Percentiles rank a stretch among this genome's conserved stretches.
Conservation (phyloP, 495 filamentous ascomycete species). For the Tetracladium setigerum region DNA sequence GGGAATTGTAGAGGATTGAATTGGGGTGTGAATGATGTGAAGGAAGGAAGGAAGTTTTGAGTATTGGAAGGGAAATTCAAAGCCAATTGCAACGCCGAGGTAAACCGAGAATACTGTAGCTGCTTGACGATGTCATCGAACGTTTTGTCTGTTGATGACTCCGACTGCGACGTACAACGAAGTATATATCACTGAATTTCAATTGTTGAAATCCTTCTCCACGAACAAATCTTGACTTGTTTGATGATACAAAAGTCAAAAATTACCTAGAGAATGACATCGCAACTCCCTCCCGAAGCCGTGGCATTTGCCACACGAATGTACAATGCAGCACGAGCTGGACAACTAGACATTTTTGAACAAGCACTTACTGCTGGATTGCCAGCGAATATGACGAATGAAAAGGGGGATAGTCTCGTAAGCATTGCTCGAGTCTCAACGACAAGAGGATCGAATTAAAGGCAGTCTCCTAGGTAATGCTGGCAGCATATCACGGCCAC, state of each 20-base stretch:
- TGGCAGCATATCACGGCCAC: constrained; percentile 48
- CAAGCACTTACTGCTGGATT: constrained; percentile 44
- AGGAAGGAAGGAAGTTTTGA: no score
- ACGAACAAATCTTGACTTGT: no score
- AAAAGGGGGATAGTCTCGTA: constrained; percentile 48
- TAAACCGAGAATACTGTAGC: no score
- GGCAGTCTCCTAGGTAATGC: constrained; percentile 38
- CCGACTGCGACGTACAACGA: no score
- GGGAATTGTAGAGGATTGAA: neutral
- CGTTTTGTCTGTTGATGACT: no score
- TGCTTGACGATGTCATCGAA: no score
- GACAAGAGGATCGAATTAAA: neutral
- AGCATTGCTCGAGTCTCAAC: constrained; percentile 5
- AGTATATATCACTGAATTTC: no score
- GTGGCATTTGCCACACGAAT: constrained; percentile 42
- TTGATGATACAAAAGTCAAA: neutral
- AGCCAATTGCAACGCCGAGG: no score
- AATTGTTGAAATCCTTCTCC: no score
- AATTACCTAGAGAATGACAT: neutral
- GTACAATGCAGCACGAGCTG: constrained; percentile 44
- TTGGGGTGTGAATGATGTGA: no score
- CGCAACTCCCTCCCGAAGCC: constrained; percentile 35
- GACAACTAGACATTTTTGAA: constrained; percentile 37
- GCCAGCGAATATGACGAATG: constrained; percentile 46
- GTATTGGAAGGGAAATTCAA: no score